Base-by-base conservation (phyloP, 371 early-diverging fungal genomes). In the Mortierella polycephala region DNA sequence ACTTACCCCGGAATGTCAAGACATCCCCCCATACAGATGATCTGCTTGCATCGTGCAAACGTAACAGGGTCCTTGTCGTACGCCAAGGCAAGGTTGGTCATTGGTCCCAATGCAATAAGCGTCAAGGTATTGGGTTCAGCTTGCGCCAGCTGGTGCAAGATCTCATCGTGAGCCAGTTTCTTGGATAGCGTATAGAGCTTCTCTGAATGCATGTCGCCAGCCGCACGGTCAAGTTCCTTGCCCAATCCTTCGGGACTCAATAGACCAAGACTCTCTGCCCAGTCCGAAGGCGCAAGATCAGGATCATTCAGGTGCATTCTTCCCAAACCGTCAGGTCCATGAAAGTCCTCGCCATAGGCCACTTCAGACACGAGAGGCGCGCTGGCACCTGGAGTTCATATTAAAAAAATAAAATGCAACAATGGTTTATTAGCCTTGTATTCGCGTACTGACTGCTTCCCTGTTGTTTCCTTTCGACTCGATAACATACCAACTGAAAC, bases 1-100 rank as follows among this genome's bases (percentile, higher is more conserved):
- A 53, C 58, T 55, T 62, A 77, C 67, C 85, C 83, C 39, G 75
- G 71, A 7, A 55, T 61, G 20, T 67, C 60, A 23, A 81, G 45
- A 45, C 64, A 57, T 18, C 87, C 88, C 51, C 88, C 88, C 83
- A 89, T 84, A 50, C 84, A 74, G 12, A 86, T 76, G 41, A 88
- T 71, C 40, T 81, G 81, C 57, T 87, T 85, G 46, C 81, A 85
- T 7, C 85, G 77, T n/a, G 83, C 73, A 63, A 87, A 83, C 2
- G 84, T 83, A 9, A 68, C 54, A 16, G 86, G 83, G 52, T 89
- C 84, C 40, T 84, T 80, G 55, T 84, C 68, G 44, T 84, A 81
- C 1, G 87, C 88, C 10, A 86, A 57, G 0, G 87, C 88, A 39
- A 89, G n/a, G 65, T 87, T 89, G n/a, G 88, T 87, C 67, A 89